These are phyloP conservation scores for Phytophthora pisi DNA, from an alignment of 352 stramenopile species.

Conservation along the genomic window DNA sequence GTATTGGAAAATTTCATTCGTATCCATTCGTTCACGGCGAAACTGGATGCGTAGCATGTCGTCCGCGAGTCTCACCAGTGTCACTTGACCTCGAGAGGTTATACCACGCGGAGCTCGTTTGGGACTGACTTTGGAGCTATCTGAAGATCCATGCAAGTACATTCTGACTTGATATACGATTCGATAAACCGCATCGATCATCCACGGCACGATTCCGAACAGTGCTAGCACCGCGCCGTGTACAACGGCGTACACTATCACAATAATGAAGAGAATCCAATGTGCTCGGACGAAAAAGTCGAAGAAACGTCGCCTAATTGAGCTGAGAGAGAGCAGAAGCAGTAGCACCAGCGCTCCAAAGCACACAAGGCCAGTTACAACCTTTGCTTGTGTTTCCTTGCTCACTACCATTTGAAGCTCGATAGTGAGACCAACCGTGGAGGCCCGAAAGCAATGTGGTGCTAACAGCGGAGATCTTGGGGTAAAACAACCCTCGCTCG, in stretches of 20 bases:
- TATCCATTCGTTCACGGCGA: conserved; percentile 29
- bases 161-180: conserved; percentile 9
- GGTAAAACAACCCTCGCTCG: conserved; percentile 46
- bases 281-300: conserved; percentile 51
- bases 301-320: conserved; percentile 44
- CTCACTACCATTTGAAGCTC: background rate
- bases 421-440: conserved; percentile 36
- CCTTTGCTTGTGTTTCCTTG: background rate
- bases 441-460: conserved; percentile 27
- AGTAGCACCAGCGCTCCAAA: conserved; percentile 32
- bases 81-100: conserved; percentile 15
- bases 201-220: conserved; percentile 28
- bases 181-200: conserved; percentile 35
- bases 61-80: background rate
- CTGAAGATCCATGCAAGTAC: conserved; percentile 7
- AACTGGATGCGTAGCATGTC: conserved; percentile 40
- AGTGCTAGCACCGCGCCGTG: conserved; percentile 35
- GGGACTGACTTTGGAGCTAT: background rate
- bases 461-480: conserved; percentile 39
- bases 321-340: conserved; percentile 25
- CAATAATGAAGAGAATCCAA: conserved; percentile 44
- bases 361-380: conserved; percentile 13
- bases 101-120: conserved; percentile 13
- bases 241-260: conserved; percentile 37
- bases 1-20: conserved; percentile 29